These are phyloP conservation scores for Fusarium hostae DNA, from an alignment of 2,329 filamentous ascomycete species.

Conservation along the genomic window DNA sequence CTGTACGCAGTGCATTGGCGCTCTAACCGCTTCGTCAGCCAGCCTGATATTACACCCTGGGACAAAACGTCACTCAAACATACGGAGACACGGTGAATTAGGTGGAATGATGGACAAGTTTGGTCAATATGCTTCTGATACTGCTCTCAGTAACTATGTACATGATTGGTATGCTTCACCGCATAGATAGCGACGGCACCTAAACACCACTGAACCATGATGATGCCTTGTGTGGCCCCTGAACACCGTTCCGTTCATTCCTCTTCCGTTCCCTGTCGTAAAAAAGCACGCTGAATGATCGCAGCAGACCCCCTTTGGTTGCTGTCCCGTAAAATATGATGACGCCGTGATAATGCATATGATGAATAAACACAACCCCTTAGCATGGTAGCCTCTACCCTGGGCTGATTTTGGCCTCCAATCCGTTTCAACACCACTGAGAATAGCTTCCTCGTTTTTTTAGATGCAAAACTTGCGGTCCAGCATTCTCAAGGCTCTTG, in stretches of 20 bases:
- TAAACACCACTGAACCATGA: slow-evolving; percentile 26
- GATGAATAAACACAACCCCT: slow-evolving; percentile 27
- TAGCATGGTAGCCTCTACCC: background rate
- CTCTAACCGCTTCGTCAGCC: background rate
- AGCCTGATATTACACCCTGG: background rate
- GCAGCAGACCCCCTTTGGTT: slow-evolving; percentile 32
- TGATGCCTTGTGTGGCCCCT: slow-evolving; percentile 15
- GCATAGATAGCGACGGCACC: slow-evolving; percentile 7
- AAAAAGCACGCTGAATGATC: slow-evolving; percentile 41
- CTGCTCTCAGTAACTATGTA: slow-evolving; percentile 37
- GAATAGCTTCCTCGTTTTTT: background rate
- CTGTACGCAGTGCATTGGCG: slow-evolving; percentile 1
- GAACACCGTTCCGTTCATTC: slow-evolving; percentile 35
- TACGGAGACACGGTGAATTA: background rate
- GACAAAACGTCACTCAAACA: slow-evolving; percentile 15
- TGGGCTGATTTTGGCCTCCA: background rate
- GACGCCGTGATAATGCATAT: slow-evolving; percentile 45
- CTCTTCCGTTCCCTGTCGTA: slow-evolving; percentile 30
- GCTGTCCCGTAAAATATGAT: slow-evolving; percentile 37
- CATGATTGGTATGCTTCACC: slow-evolving; percentile 13
- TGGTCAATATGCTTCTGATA: slow-evolving; percentile 23
- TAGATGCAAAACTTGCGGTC: slow-evolving; percentile 65
- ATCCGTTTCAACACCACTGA: background rate
- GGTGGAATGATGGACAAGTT: background rate
- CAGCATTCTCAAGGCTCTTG: slow-evolving; percentile 72